Base-by-base conservation (phyloP, 2,329 filamentous ascomycete species). In the Nothophoma quercina region DNA sequence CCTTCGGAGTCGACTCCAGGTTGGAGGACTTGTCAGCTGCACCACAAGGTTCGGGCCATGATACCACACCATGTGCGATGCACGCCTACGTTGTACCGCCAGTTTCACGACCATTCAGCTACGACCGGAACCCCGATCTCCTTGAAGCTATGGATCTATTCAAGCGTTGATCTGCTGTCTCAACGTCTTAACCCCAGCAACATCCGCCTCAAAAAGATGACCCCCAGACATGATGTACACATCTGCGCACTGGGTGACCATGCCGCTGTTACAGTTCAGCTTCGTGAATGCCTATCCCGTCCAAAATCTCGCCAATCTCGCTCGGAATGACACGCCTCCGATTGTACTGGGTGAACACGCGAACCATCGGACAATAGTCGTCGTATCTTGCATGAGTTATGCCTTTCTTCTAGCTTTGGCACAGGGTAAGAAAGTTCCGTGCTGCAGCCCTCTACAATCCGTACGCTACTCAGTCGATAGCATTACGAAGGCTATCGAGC, bases 401-500 rank as follows among this genome's bases (percentile, higher is more conserved):
- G 51, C 51, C 2, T 58, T 61, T 18, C 5, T 60, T 16, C 60
- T 66, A 9, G 60, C 60, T n/a, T 21, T 59, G 19, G 43, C 52
- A 13, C 62, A 63, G 52, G 63, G 62, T 62, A 48, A 43, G 51
- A 10, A 8, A 10, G 8, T 6, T 22, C 5, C 21, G 5, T 2
- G 12, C 8, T 49, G 12, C 15, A 2, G 2, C 26, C 19, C 4
- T 32, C 18, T 34, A 6, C 7, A 25, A 5, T 34, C 12, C 18
- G 15, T 32, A 4, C 19, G 12, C 26, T 26, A 38, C 16, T 9
- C 21, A 12, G 10, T 10, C 15, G 15, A 10, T 48, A 16, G 38
- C 21, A 32, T 34, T 13, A 13, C 6, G 8, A 21, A 50, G 61
- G 61, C n/a, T 64, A 64, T 43, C 58, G 62, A 46, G 59, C 46